Evolutionary conservation across 192 early-diverging fungal species (phyloP).

Genomic region (Phlyctochytrium bullatum): DNA sequence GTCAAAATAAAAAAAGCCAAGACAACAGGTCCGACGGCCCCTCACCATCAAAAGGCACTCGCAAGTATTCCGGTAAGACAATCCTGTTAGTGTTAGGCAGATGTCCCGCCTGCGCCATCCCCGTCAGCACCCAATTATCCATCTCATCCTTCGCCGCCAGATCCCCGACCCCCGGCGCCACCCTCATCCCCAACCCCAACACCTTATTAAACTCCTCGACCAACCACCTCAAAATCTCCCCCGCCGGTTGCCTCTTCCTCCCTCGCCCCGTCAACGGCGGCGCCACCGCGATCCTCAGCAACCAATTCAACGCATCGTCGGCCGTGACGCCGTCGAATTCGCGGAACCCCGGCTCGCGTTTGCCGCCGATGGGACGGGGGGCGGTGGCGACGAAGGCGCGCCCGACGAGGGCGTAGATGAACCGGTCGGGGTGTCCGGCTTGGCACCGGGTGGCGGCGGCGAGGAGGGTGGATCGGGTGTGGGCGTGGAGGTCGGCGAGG

Average conservation of each 20-base stretch:
- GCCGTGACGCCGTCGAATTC: neutral
- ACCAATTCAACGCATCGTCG: neutral
- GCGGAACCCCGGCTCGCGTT: neutral
- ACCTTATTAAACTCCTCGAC: neutral
- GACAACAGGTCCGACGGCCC: no score
- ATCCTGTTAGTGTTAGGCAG: neutral
- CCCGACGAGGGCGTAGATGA: neutral
- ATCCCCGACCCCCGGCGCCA: no score
- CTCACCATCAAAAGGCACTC: no score
- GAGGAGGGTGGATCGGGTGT: neutral
- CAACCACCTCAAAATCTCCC: neutral
- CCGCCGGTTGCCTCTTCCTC: neutral
- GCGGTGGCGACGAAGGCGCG: neutral
- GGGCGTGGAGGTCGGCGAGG: neutral
- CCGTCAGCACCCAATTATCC: slow-evolving; percentile 1
- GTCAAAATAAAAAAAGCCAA: no score
- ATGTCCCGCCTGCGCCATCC: neutral
- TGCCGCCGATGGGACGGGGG: slow-evolving; percentile 5
- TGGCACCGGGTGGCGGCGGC: neutral
- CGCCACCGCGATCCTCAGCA: neutral
- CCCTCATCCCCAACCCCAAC: neutral
- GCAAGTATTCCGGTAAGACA: neutral
- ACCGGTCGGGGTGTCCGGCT: slow-evolving; percentile 1
- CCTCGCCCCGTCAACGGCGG: neutral
- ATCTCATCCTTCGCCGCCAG: neutral